Percentiles rank a stretch among this genome's conserved stretches.
These are phyloP conservation scores for Epichloe brachyelytri DNA, from an alignment of 2,329 filamentous ascomycete genomes.

Conservation along the genomic window DNA sequence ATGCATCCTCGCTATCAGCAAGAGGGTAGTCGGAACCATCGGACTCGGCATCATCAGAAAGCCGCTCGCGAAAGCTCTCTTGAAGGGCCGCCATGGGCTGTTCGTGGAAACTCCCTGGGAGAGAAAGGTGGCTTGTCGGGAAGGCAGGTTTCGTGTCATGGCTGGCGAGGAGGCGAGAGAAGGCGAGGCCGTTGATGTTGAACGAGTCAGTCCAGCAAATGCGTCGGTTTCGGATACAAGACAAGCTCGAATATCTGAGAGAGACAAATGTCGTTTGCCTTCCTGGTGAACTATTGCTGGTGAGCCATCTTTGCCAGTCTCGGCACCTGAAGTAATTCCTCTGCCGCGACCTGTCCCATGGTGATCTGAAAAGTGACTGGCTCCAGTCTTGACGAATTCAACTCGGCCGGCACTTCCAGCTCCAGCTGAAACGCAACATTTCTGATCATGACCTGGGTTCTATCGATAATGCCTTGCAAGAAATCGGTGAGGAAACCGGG, in stretches of 20 bases:
- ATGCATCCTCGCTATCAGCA: constrained; percentile 40
- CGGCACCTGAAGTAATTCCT: constrained; percentile 42
- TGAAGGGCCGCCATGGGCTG: constrained; percentile 14
- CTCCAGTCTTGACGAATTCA: constrained; percentile 33
- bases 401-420: constrained; percentile 40
- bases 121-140: constrained; percentile 17
- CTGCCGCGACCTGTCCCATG: constrained; percentile 51
- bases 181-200: constrained; percentile 36
- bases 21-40: constrained; percentile 16
- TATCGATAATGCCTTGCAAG: constrained; percentile 60
- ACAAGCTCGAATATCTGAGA: constrained; percentile 51
- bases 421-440: constrained; percentile 55
- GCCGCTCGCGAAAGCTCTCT: constrained; percentile 14
- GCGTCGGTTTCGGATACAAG: constrained; percentile 55
- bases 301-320: constrained; percentile 9
- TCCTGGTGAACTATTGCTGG: constrained; percentile 36
- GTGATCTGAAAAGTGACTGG: constrained; percentile 51
- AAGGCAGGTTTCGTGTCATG: constrained; percentile 25
- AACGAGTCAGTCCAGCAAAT: constrained; percentile 46
- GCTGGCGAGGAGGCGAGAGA: constrained; percentile 38
- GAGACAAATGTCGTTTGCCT: constrained; percentile 50
- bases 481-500: constrained; percentile 60
- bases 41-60: constrained; percentile 10
- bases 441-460: constrained; percentile 52
- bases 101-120: constrained; percentile 16